Evolutionary conservation across 1,139 yeast genomes (phyloP), one percentile per base, ranked within the genome.

Genomic region (Diutina sp.): DNA sequence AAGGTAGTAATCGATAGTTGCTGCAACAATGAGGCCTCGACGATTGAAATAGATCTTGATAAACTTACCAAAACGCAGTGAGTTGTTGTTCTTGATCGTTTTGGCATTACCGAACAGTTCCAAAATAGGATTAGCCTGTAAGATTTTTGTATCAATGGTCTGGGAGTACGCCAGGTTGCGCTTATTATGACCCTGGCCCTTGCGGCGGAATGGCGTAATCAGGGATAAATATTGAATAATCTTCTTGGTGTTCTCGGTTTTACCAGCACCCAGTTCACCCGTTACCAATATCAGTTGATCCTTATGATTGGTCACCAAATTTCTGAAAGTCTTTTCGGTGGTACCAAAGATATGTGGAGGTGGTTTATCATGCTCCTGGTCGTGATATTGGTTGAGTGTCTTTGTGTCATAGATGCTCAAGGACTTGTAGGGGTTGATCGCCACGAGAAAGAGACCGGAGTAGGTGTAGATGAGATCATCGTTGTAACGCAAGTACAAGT

Each of bases 251-350:
- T 90, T 93, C 71, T 93, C 99, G 0, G 99, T 93, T 68, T 93
- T 93, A 58, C 99, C 99, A 0, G 99, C 99, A 60, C 99, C 99
- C 35, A 96, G 87, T 68, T 95, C 99, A 60, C 99, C 99, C 1
- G 99, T 95, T 12, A 95, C 98, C 57, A 95, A 74, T 56, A 95
- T 90, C 16, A 95, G 85, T 70, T 95, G 99, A 69, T 91, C 87
- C 64, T 84, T 85, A 56, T 74, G 78, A 63, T 87, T 85, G 38
- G 79, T 77, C 25, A 90, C 73, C 69, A 93, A 76, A 64, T 86
- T 88, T 59, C 90, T 79, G 64, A 84, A 89, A 0, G 99, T 96
- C 52, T 84, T 83, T 66, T 93, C 97, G 0, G 98, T 89, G 38
- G 88, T 85, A 1, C 96, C 95, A 69, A 84, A 95, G 54, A 95